Conservation (phyloP, 164 flowering plant species). For the Chimonanthus praecox region DNA sequence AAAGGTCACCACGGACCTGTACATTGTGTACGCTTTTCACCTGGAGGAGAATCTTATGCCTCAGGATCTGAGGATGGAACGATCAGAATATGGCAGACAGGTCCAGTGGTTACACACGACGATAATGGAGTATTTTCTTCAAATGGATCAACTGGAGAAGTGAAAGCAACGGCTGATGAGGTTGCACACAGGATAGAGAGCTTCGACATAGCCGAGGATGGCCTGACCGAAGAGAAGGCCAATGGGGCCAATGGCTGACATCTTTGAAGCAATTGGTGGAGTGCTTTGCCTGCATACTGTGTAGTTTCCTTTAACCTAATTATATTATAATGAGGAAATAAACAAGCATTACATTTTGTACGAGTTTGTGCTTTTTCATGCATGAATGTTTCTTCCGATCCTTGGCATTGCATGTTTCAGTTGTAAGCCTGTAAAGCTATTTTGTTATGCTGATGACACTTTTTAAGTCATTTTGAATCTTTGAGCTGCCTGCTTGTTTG, state of each 20-base stretch:
- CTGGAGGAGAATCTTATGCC: constrained; percentile 96
- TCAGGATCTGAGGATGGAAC: constrained; percentile 99
- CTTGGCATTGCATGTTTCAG: background rate
- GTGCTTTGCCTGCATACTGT: constrained; percentile 4
- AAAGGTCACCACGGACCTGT: constrained; percentile 99
- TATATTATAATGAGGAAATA: constrained; percentile 2
- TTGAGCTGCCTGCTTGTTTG: no score
- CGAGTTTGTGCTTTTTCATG: background rate
- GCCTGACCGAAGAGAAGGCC: constrained; percentile 37
- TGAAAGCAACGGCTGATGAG: constrained; percentile 51
- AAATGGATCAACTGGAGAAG: constrained; percentile 44
- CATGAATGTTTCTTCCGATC: background rate
- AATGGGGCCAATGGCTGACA: constrained; percentile 16
- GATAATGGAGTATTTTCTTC: constrained; percentile 32
- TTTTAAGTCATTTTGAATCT: background rate
- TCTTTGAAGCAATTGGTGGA: background rate
- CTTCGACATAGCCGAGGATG: constrained; percentile 47
- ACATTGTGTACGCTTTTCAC: constrained; percentile 87
- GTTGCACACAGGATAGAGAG: constrained; percentile 60
- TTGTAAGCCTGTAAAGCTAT: background rate
- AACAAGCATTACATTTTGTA: constrained; percentile 4
- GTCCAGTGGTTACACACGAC: constrained; percentile 34
- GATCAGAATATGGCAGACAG: constrained; percentile 93
- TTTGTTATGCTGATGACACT: background rate
- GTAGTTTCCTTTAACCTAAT: constrained; percentile 1